phyloP scores from a whole-genome alignment of 1,284 basidiomycete species.

The Fomitopsis betulina region DNA sequence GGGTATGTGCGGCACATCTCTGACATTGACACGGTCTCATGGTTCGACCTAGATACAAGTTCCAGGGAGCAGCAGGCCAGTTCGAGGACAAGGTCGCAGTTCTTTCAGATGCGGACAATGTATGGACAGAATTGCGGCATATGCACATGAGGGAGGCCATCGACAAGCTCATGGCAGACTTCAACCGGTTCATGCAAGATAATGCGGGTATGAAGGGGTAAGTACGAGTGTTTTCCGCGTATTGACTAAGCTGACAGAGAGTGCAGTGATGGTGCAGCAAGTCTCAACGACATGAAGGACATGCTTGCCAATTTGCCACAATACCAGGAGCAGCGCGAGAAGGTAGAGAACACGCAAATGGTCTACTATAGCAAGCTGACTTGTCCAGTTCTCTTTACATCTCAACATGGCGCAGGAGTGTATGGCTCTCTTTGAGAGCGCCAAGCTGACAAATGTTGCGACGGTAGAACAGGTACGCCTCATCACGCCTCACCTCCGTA shows the following conservation, averaged over 20 bases:
- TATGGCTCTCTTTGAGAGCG: conserved; percentile 90
- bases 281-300: conserved; percentile 97
- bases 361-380: not conserved
- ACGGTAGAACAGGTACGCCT: conserved; percentile 84
- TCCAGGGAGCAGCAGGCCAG: conserved; percentile 77
- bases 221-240: conserved; percentile 22
- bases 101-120: conserved; percentile 81
- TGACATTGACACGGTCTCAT: not conserved
- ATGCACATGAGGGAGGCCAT: conserved; percentile 99
- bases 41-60: conserved; percentile 64
- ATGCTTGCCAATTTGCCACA: conserved; percentile 96
- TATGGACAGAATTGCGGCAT: conserved; percentile 92
- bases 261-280: conserved; percentile 73
- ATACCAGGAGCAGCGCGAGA: conserved; percentile 94
- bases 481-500: not conserved
- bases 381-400: conserved; percentile 84
- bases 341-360: conserved; percentile 40
- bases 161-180: conserved; percentile 93
- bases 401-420: conserved; percentile 97
- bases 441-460: conserved; percentile 82
- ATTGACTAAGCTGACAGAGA: not conserved
- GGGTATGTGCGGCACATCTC: conserved; percentile 46
- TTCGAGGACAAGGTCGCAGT: conserved; percentile 86
- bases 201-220: conserved; percentile 89
- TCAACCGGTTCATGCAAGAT: conserved; percentile 90